Conservation (phyloP, 768 basidiomycete genomes). For the Tricholoma terreum region DNA sequence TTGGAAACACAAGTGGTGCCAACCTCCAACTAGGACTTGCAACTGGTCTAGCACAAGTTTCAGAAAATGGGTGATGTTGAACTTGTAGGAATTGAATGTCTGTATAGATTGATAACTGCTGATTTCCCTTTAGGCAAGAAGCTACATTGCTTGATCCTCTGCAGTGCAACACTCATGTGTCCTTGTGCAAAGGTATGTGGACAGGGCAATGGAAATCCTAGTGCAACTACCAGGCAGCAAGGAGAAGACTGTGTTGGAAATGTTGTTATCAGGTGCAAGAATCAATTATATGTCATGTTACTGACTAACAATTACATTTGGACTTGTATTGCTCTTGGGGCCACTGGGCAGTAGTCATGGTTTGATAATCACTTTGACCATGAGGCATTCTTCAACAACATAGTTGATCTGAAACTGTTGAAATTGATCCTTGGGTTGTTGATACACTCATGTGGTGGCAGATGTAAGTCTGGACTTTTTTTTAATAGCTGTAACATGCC, state of each 20-base stretch:
- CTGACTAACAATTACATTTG: too few relatives aligned
- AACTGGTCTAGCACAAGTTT: constrained; percentile 88
- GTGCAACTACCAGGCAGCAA: constrained; percentile 76
- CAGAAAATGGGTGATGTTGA: constrained; percentile 83
- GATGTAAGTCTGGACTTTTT: too few relatives aligned
- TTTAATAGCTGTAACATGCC: too few relatives aligned
- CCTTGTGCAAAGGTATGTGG: constrained; percentile 74
- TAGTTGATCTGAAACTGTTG: too few relatives aligned
- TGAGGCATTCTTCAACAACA: too few relatives aligned
- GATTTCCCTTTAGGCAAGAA: constrained; percentile 54
- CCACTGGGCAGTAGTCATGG: too few relatives aligned
- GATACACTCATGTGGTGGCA: too few relatives aligned
- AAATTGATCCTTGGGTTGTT: too few relatives aligned
- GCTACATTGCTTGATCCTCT: constrained; percentile 70
- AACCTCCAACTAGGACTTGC: constrained; percentile 82
- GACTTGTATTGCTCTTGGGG: too few relatives aligned
- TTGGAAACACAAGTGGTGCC: constrained; percentile 93
- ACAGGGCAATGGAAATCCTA: constrained; percentile 73
- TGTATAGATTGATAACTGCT: background rate
- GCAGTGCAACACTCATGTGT: constrained; percentile 79
- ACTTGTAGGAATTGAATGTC: constrained; percentile 42
- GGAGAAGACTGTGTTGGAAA: constrained; percentile 73
- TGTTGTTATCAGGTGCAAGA: constrained; percentile 56
- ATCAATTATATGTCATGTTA: too few relatives aligned
- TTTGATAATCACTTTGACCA: too few relatives aligned